These are phyloP conservation scores for Acephala macrosclerotiorum DNA, from an alignment of 2,329 filamentous ascomycete species.

Conservation along the genomic window DNA sequence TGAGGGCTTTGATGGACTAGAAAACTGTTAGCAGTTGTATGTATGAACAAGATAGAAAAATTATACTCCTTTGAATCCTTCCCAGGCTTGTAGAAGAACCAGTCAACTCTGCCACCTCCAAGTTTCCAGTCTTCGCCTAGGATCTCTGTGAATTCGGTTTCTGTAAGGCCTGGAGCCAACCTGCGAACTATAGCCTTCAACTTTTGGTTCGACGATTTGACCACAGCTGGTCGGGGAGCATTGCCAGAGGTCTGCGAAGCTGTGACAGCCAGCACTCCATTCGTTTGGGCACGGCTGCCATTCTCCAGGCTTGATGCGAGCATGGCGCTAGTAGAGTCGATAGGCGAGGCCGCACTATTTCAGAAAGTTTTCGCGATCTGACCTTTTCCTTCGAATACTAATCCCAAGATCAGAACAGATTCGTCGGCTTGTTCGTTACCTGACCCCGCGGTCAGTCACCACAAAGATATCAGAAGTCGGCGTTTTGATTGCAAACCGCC, in stretches of 20 bases:
- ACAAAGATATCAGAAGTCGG: background rate
- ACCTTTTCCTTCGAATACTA: background rate
- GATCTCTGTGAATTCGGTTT: slow-evolving; percentile 75
- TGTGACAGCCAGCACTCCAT: slow-evolving; percentile 61
- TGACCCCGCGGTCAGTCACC: background rate
- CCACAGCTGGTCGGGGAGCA: slow-evolving; percentile 48
- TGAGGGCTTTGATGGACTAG: slow-evolving; percentile 83
- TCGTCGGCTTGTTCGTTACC: background rate
- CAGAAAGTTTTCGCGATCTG: background rate
- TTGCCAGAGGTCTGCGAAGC: slow-evolving; percentile 53
- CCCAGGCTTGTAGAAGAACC: slow-evolving; percentile 75
- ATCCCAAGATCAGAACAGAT: background rate
- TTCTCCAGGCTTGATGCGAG: background rate
- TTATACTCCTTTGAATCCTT: slow-evolving; percentile 86
- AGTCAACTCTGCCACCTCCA: slow-evolving; percentile 85
- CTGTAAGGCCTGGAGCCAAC: slow-evolving; percentile 84
- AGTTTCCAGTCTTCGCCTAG: slow-evolving; percentile 83
- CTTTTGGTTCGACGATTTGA: slow-evolving; percentile 59
- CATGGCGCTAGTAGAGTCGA: background rate
- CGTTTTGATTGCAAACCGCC: background rate
- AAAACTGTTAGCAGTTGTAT: slow-evolving; percentile 22
- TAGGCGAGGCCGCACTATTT: background rate
- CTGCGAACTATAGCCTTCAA: slow-evolving; percentile 87
- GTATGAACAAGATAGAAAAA: slow-evolving; percentile 3
- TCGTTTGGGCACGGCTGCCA: slow-evolving; percentile 47